Percentiles rank a stretch among this genome's conserved stretches.
Conservation (phyloP, 2,329 filamentous ascomycete species). For the Botrytis squamosa region DNA sequence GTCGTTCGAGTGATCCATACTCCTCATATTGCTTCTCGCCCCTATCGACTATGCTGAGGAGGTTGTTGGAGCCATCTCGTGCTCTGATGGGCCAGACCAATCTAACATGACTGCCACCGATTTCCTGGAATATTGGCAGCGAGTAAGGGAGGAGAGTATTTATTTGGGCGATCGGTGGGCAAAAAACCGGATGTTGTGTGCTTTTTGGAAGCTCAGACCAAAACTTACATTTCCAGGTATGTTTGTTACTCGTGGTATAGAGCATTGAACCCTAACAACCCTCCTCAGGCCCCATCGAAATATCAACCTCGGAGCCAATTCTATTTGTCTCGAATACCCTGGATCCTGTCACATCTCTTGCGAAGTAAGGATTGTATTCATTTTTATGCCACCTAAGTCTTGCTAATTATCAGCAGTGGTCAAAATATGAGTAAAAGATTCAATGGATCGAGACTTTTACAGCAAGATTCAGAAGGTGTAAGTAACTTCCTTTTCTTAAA, state of each 20-base stretch:
- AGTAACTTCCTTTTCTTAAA: neutral
- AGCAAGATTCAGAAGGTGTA: constrained; percentile 25
- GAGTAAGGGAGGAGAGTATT: neutral
- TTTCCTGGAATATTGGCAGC: constrained; percentile 9
- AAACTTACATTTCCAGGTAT: neutral
- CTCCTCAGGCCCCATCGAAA: neutral
- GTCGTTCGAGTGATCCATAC: constrained; percentile 1
- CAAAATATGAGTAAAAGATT: constrained; percentile 36
- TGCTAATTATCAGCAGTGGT: constrained; percentile 16
- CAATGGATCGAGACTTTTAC: constrained; percentile 32
- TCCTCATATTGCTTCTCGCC: constrained; percentile 3
- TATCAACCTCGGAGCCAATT: constrained; percentile 41
- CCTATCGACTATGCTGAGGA: neutral
- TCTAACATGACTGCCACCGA: neutral
- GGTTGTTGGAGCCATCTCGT: constrained; percentile 8
- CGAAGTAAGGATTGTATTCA: constrained; percentile 12
- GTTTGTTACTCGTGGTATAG: neutral
- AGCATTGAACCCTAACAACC: neutral
- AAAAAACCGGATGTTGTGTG: neutral
- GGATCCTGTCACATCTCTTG: constrained; percentile 42
- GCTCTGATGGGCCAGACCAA: neutral
- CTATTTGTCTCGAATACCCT: constrained; percentile 43
- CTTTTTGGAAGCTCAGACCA: neutral
- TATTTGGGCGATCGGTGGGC: neutral
- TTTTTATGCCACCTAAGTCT: neutral